Evolutionary conservation across 2,329 filamentous ascomycete genomes (phyloP).

Genomic region (Exophiala viscosa): DNA sequence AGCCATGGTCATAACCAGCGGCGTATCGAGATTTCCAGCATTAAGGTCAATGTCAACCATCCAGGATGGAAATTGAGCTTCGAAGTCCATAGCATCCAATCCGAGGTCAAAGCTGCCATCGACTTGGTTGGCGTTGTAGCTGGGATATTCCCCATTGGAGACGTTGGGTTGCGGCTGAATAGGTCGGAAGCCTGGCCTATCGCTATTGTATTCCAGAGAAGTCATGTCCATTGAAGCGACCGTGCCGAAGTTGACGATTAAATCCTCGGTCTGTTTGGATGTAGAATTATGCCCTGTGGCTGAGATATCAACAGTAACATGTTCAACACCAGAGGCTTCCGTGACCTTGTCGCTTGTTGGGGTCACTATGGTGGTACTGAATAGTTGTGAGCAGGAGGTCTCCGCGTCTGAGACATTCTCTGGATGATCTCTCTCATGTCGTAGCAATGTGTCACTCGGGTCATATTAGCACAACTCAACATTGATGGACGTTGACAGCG

Average conservation of each 20-base stretch:
- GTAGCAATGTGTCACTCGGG: slow-evolving; percentile 22
- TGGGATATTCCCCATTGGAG: slow-evolving; percentile 6
- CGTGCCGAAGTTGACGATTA: too few relatives aligned
- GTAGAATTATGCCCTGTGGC: too few relatives aligned
- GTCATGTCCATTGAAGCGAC: not conserved
- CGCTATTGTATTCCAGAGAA: not conserved
- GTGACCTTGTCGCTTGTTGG: too few relatives aligned
- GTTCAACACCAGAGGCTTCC: too few relatives aligned
- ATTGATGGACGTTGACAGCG: not conserved
- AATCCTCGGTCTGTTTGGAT: too few relatives aligned
- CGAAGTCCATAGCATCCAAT: slow-evolving; percentile 20
- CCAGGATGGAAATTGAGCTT: slow-evolving; percentile 22
- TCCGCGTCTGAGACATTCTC: slow-evolving; percentile 3
- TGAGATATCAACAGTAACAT: too few relatives aligned
- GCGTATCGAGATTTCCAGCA: slow-evolving; percentile 19
- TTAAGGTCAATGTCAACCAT: slow-evolving; percentile 20
- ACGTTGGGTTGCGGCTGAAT: not conserved
- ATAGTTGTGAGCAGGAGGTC: not conserved
- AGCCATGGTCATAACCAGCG: slow-evolving; percentile 19
- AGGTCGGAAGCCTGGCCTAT: not conserved
- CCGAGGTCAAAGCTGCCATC: slow-evolving; percentile 7
- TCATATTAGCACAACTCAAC: not conserved
- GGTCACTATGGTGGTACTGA: not conserved
- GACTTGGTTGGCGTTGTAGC: slow-evolving; percentile 2
- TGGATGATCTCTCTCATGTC: slow-evolving; percentile 22